phyloP scores from a whole-genome alignment of 176 grass and related monocot species.

The Pontederia paniculata region DNA sequence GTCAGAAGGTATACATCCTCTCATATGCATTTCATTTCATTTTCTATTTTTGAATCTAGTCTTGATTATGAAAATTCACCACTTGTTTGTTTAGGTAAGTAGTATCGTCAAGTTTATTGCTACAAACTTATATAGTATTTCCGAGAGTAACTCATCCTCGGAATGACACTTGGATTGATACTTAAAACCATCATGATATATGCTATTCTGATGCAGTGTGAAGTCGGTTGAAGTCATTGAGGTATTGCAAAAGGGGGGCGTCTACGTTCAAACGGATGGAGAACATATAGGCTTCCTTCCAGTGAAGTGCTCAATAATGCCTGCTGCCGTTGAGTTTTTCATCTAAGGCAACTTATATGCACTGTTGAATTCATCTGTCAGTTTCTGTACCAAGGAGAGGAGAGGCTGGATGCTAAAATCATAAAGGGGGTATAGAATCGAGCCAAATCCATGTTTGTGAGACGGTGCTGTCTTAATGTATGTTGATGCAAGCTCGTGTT shows the following conservation, averaged over 20 bases:
- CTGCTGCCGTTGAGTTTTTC: slow-evolving; percentile 62
- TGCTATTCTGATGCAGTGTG: slow-evolving; percentile 27
- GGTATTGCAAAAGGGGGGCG: slow-evolving; percentile 25
- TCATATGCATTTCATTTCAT: not conserved
- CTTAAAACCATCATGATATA: not conserved
- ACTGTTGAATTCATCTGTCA: not conserved
- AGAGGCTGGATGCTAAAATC: too few relatives aligned
- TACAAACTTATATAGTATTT: not conserved
- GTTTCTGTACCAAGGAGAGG: not conserved
- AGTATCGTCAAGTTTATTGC: too few relatives aligned
- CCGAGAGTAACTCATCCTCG: not conserved
- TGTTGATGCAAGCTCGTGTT: too few relatives aligned
- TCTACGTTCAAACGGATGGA: slow-evolving; percentile 83
- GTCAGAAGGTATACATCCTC: slow-evolving; percentile 42
- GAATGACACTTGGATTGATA: not conserved
- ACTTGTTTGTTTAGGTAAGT: not conserved
- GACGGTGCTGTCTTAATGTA: too few relatives aligned
- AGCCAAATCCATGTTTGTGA: too few relatives aligned
- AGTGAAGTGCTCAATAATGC: slow-evolving; percentile 61
- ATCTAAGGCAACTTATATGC: slow-evolving; percentile 20
- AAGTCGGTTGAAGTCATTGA: slow-evolving; percentile 76
- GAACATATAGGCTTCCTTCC: slow-evolving; percentile 85
- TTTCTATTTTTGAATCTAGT: not conserved
- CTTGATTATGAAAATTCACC: not conserved
- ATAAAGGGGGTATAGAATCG: too few relatives aligned